Base-by-base conservation (phyloP, 2,329 filamentous ascomycete genomes). In the Colletotrichum navitas region DNA sequence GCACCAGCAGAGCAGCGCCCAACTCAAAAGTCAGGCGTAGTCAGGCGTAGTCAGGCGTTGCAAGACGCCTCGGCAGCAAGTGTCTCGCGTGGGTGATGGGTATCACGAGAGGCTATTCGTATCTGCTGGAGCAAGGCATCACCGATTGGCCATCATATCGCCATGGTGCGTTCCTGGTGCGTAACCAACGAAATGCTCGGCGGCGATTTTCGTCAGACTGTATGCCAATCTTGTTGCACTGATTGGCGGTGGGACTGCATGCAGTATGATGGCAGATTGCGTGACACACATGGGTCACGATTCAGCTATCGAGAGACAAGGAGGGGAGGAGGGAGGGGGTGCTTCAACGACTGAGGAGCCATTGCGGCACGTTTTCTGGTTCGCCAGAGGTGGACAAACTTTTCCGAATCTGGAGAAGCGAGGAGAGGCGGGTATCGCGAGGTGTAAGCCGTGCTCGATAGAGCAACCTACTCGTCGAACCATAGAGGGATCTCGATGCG, bases 251-350 rank as follows among this genome's bases (percentile, higher is more conserved):
- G 64, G 64, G 45, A 60, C 60, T 45, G 47, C 68, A 68, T 71
- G 68, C 68, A 63, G 68, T 10, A 55, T 58, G 36, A 63, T 26
- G 45, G 59, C 18, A 63, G 64, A 71, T 71, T 71, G 59, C 59
- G 68, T 71, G 59, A 68, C 65, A 68, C 68, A 52, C n/a, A 32
- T 36, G 51, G 34, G 29, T 43, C 34, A 32, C 59, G 64, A 71
- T 60, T 68, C 68, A 55, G 68, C 65, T 45, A 63, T 63, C 45
- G 41, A 55, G 47, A 60, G 49, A 55, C 34, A 29, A n/a, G 10
- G 16, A 29, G 54, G 51, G 45, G 21, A 3, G 7, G 41, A 18
- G 7, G 41, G 18, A 10, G 41, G 7, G 7, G 41, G 41, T n/a
- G 6, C 21, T 45, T n/a, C 16, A n/a, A 47, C 21, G 21, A 47